Percentiles rank a stretch among this genome's conserved stretches.
Conservation (phyloP, 768 basidiomycete species). For the Paxillus ammoniavirescens region DNA sequence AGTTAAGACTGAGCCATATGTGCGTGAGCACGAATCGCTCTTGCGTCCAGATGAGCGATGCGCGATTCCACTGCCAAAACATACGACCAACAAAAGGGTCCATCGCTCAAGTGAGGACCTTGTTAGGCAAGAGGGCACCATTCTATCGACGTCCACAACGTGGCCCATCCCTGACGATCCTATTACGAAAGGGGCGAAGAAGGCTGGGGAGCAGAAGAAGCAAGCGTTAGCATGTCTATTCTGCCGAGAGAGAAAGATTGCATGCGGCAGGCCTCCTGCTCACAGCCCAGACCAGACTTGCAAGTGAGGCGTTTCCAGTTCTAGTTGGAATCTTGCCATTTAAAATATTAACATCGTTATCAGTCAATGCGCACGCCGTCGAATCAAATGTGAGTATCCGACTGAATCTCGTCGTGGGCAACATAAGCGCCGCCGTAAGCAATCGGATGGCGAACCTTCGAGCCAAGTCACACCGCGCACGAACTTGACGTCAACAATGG, state of each 20-base stretch:
- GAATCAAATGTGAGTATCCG: conserved; percentile 46
- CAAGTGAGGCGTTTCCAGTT: conserved; percentile 39
- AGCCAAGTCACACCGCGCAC: conserved; percentile 19
- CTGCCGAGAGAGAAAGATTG: conserved; percentile 51
- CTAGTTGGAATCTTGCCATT: conserved; percentile 2
- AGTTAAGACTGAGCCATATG: conserved; percentile 15
- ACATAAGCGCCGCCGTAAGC: conserved; percentile 39
- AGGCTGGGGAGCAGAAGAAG: conserved; percentile 40
- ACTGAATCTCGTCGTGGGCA: conserved; percentile 49
- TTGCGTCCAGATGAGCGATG: conserved; percentile 26
- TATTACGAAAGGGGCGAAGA: conserved; percentile 31
- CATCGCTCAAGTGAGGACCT: conserved; percentile 29
- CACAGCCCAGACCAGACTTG: conserved; percentile 39
- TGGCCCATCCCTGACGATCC: conserved; percentile 35
- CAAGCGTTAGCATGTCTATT: conserved; percentile 48
- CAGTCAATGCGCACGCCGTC: conserved; percentile 49
- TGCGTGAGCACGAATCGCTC: conserved; percentile 17
- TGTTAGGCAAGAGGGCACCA: conserved; percentile 27
- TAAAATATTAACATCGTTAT: conserved; percentile 23
- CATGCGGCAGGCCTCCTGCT: conserved; percentile 43
- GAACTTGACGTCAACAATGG: conserved; percentile 17
- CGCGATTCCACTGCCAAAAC: conserved; percentile 17
- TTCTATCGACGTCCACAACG: conserved; percentile 26
- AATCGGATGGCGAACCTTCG: conserved; percentile 23
- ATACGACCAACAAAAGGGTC: conserved; percentile 24